Conservation (phyloP, 2,329 filamentous ascomycete species). For the Ophiocordyceps polyrhachis-furcata region DNA sequence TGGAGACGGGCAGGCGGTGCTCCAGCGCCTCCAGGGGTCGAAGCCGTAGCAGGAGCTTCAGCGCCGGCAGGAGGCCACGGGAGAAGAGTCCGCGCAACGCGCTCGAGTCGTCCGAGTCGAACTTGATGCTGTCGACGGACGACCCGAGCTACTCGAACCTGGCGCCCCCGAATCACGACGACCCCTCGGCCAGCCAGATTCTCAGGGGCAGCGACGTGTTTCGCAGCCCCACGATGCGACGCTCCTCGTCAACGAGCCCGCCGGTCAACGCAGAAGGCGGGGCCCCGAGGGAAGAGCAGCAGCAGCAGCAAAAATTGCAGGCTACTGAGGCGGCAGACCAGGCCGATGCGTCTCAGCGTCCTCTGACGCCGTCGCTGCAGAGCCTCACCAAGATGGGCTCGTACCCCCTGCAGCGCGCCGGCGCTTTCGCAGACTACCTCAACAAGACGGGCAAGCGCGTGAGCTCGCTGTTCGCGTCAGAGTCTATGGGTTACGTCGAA, state of each 20-base stretch:
- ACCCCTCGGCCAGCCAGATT: slow-evolving; percentile 82
- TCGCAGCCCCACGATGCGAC: slow-evolving; percentile 51
- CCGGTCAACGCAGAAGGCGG: slow-evolving; percentile 6
- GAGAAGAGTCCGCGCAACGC: slow-evolving; percentile 29
- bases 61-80: slow-evolving; percentile 33
- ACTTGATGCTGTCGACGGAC: slow-evolving; percentile 50
- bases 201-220: slow-evolving; percentile 77
- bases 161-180: slow-evolving; percentile 50
- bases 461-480: slow-evolving; percentile 64
- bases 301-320: slow-evolving; percentile 2
- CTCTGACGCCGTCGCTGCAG: slow-evolving; percentile 25
- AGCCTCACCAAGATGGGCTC: slow-evolving; percentile 42
- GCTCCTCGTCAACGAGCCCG: slow-evolving; percentile 22
- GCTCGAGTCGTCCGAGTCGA: slow-evolving; percentile 54
- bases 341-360: slow-evolving; percentile 17
- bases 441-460: slow-evolving; percentile 63
- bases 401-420: slow-evolving; percentile 69
- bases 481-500: slow-evolving; percentile 91
- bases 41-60: slow-evolving; percentile 41
- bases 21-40: slow-evolving; percentile 22
- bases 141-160: slow-evolving; percentile 56
- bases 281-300: slow-evolving; percentile 3
- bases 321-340: slow-evolving; percentile 15
- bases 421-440: slow-evolving; percentile 66
- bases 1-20: slow-evolving; percentile 30